These are phyloP conservation scores for Glarea lozoyensis DNA, from an alignment of 495 filamentous ascomycete species.

Conservation along the genomic window DNA sequence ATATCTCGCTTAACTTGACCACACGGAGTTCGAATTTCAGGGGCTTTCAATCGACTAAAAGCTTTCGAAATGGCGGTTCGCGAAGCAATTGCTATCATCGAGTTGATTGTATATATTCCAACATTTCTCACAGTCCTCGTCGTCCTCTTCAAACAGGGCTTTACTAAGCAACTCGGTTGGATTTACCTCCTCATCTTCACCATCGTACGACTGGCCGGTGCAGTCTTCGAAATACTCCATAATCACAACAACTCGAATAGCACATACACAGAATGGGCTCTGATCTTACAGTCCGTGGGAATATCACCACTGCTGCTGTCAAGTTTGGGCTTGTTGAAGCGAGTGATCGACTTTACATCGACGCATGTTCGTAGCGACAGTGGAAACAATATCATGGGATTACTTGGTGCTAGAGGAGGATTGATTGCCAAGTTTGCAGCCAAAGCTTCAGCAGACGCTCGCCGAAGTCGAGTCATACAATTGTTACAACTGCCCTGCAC, in stretches of 20 bases:
- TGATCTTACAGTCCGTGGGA: constrained; percentile 7
- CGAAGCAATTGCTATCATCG: constrained; percentile 5
- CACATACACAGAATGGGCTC: constrained; percentile 4
- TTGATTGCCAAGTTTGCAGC: not conserved
- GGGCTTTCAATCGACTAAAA: no score
- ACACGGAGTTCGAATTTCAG: no score
- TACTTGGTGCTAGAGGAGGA: not conserved
- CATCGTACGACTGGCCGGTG: constrained; percentile 2
- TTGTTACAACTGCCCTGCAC: not conserved
- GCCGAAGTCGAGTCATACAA: constrained; percentile 3
- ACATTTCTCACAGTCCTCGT: constrained; percentile 4
- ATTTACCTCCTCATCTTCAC: constrained; percentile 12
- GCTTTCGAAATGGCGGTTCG: no score
- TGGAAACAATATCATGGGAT: not conserved
- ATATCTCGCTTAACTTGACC: no score
- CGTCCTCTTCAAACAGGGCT: constrained; percentile 1
- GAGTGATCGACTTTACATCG: constrained; percentile 7
- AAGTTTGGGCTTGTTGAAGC: constrained; percentile 7
- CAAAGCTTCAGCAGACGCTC: not conserved
- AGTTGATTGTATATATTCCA: constrained; percentile 7
- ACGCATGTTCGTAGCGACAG: not conserved
- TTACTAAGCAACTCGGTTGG: constrained; percentile 9
- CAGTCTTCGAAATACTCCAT: constrained; percentile 1
- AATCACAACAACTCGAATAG: not conserved
- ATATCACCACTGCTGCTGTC: constrained; percentile 13